These are phyloP conservation scores for Fistulifera solaris DNA, from an alignment of 108 stramenopile species.

Conservation along the genomic window DNA sequence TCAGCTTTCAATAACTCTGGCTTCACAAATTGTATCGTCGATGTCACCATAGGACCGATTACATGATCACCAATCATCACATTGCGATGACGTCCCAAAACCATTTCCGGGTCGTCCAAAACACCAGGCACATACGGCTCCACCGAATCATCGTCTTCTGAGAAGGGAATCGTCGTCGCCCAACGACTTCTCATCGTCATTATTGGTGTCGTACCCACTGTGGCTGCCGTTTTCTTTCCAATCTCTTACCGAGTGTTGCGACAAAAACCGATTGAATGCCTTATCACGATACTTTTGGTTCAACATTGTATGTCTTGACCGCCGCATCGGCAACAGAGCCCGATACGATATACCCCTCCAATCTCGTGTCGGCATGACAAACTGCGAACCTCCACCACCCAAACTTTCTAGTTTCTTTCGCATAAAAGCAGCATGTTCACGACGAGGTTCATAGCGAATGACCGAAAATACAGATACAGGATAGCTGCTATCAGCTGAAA, in stretches of 20 bases:
- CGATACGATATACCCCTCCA: conserved; percentile 81
- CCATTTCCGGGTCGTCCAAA: conserved; percentile 83
- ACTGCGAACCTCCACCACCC: conserved; percentile 79
- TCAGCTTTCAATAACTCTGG: conserved; percentile 81
- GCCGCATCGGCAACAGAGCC: conserved; percentile 32
- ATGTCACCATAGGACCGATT: conserved; percentile 72
- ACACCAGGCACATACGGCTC: conserved; percentile 38
- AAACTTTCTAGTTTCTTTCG: conserved; percentile 76
- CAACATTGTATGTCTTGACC: neutral
- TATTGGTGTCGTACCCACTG: conserved; percentile 4
- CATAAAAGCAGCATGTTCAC: conserved; percentile 66
- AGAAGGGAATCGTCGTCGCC: conserved; percentile 16
- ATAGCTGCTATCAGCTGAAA: conserved; percentile 56
- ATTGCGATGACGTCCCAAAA: conserved; percentile 73
- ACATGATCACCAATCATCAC: conserved; percentile 79
- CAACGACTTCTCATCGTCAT: conserved; percentile 13
- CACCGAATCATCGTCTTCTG: too few relatives aligned
- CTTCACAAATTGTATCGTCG: conserved; percentile 84
- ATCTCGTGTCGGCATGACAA: conserved; percentile 73
- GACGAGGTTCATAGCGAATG: conserved; percentile 77
- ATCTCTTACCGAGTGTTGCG: neutral
- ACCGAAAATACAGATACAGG: conserved; percentile 64
- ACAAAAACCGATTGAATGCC: conserved; percentile 25
- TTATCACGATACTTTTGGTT: conserved; percentile 18
- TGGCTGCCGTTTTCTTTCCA: conserved; percentile 8